A percentile compares a stretch with the other conserved stretches of the same genome.
Conservation (phyloP, 768 basidiomycete genomes). For the Hypholoma sublateritium region DNA sequence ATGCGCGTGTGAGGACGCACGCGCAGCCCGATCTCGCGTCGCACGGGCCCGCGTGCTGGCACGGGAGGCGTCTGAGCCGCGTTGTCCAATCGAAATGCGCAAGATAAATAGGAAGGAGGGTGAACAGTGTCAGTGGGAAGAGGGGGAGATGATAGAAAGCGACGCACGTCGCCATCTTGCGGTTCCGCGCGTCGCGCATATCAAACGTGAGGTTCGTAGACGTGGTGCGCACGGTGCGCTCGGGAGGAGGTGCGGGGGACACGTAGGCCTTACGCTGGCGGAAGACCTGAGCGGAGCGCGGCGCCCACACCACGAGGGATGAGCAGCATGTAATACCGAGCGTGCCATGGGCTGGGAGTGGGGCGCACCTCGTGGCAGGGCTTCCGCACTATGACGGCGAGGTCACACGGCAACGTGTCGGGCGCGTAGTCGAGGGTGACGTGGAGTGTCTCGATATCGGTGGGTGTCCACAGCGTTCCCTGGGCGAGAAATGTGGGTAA, state of each 20-base stretch:
- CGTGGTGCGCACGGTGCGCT: not conserved
- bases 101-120: too few relatives aligned
- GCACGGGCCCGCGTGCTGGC: conserved; percentile 60
- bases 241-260: not conserved
- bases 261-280: conserved; percentile 1
- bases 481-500: conserved; percentile 9
- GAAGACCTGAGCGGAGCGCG: not conserved
- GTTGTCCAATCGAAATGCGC: too few relatives aligned
- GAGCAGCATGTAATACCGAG: too few relatives aligned
- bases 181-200: not conserved
- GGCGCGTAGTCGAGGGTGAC: conserved; percentile 42
- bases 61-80: conserved; percentile 44
- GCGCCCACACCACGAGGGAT: too few relatives aligned
- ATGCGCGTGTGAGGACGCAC: conserved; percentile 49
- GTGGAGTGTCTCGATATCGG: conserved; percentile 38
- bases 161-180: not conserved
- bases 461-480: conserved; percentile 34
- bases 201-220: not conserved
- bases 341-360: too few relatives aligned
- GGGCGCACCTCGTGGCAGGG: conserved; percentile 56
- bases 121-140: not conserved
- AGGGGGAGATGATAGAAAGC: not conserved
- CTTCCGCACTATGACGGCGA: conserved; percentile 53
- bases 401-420: conserved; percentile 50
- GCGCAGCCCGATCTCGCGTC: conserved; percentile 37